A percentile compares a stretch with the other conserved stretches of the same genome.
Evolutionary conservation across 768 basidiomycete species (phyloP).

Genomic region (Tulasnella sp.): DNA sequence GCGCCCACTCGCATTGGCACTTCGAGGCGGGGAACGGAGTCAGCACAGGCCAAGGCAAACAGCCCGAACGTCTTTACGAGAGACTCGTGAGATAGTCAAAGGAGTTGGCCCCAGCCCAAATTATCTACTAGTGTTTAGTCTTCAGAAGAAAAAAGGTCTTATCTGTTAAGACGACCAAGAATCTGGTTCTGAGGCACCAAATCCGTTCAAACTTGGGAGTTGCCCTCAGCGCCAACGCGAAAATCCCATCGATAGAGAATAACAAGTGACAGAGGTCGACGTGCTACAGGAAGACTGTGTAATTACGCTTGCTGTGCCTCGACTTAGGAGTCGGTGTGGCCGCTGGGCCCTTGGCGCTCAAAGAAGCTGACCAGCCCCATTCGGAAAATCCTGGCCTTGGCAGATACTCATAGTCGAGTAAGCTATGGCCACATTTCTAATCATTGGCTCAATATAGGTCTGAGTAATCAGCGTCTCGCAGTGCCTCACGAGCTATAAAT

Average conservation of each 20-base stretch:
- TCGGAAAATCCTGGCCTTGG: not conserved
- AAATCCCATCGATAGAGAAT: not conserved
- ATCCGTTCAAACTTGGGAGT: not conserved
- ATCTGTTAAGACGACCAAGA: too few species aligned
- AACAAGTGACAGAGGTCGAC: too few species aligned
- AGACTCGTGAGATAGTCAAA: not conserved
- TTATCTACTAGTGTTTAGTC: too few species aligned
- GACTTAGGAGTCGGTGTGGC: not conserved
- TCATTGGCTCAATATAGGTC: not conserved
- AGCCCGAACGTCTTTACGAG: not conserved
- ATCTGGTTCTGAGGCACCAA: too few species aligned
- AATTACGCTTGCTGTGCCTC: not conserved
- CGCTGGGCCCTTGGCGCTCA: not conserved
- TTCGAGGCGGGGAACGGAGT: not conserved
- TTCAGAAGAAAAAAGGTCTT: too few species aligned
- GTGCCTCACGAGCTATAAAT: not conserved
- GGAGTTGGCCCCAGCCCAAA: too few species aligned
- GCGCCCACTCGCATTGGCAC: not conserved
- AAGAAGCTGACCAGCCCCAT: not conserved
- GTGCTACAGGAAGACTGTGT: not conserved
- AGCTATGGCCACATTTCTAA: not conserved
- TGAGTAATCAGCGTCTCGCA: not conserved
- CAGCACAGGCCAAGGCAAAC: not conserved
- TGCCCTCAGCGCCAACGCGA: not conserved
- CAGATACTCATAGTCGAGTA: not conserved